phyloP scores from a whole-genome alignment of 306 rosid genomes.

The Pterocarpus santalinus region DNA sequence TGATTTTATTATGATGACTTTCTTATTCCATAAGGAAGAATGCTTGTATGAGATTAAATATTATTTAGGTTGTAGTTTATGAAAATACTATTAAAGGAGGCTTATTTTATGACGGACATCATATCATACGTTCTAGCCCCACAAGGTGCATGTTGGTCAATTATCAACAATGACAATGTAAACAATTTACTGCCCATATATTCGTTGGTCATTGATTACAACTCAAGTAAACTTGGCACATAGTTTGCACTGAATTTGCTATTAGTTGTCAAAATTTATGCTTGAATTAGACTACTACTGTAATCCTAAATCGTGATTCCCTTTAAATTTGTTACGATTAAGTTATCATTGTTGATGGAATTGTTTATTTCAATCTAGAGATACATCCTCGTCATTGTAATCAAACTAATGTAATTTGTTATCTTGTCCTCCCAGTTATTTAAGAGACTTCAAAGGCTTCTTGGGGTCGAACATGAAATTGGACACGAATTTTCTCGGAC shows the following conservation, averaged over 20 bases:
- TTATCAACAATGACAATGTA: too few relatives aligned
- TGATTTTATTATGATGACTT: too few relatives aligned
- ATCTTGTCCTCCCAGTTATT: slow-evolving; percentile 59
- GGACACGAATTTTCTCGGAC: slow-evolving; percentile 77
- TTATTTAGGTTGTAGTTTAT: too few relatives aligned
- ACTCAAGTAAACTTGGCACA: too few relatives aligned
- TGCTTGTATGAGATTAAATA: too few relatives aligned
- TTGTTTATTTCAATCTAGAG: background rate
- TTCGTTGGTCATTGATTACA: too few relatives aligned
- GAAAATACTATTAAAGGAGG: too few relatives aligned
- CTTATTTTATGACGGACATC: too few relatives aligned
- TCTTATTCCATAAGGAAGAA: too few relatives aligned
- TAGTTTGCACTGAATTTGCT: background rate
- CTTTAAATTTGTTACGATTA: background rate
- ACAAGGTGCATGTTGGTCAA: too few relatives aligned
- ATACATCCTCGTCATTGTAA: background rate
- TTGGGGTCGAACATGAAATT: slow-evolving; percentile 66
- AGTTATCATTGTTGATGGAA: background rate
- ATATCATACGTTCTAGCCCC: too few relatives aligned
- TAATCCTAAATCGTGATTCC: background rate
- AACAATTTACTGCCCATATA: too few relatives aligned
- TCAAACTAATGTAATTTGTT: slow-evolving; percentile 20
- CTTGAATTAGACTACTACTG: background rate
- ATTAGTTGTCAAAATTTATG: background rate
- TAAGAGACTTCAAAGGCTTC: slow-evolving; percentile 62